phyloP scores from a whole-genome alignment of 2,329 filamentous ascomycete genomes.

The Xylariales sp. region DNA sequence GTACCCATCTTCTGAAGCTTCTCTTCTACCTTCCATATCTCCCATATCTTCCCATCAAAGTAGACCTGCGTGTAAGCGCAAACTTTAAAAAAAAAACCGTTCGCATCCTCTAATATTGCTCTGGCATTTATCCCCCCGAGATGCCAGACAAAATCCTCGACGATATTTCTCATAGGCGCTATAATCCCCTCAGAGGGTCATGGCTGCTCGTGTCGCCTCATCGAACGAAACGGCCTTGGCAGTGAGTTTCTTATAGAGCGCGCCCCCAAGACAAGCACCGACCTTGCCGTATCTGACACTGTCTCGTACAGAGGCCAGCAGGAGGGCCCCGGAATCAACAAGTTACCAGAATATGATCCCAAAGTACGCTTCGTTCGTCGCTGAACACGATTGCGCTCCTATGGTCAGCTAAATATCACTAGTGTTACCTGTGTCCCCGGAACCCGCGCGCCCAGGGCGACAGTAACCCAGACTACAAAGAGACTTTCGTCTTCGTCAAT shows the following conservation, averaged over 20 bases:
- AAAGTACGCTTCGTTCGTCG: constrained; percentile 57
- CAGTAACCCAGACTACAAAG: constrained; percentile 84
- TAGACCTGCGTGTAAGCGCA: constrained; percentile 9
- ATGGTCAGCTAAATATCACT: constrained; percentile 16
- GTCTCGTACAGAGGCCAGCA: constrained; percentile 73
- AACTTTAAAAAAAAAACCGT: background rate
- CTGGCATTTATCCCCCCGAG: constrained; percentile 31
- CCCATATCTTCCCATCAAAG: background rate
- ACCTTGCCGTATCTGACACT: constrained; percentile 11
- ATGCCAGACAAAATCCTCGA: constrained; percentile 85
- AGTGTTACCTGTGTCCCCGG: constrained; percentile 95
- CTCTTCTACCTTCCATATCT: no score
- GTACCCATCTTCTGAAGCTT: background rate
- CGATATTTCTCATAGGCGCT: constrained; percentile 96
- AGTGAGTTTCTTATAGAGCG: constrained; percentile 68
- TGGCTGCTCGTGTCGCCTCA: constrained; percentile 97
- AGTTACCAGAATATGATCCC: constrained; percentile 84
- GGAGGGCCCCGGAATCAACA: constrained; percentile 75
- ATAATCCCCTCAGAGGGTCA: constrained; percentile 88
- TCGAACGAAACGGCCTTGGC: constrained; percentile 96
- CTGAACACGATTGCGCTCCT: constrained; percentile 10
- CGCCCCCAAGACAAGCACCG: constrained; percentile 19
- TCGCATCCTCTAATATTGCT: background rate
- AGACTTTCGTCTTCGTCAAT: constrained; percentile 94
- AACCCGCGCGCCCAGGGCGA: constrained; percentile 91